A percentile compares a stretch with the other conserved stretches of the same genome.
These are phyloP conservation scores for Emergomyces africanus DNA, from an alignment of 2,329 filamentous ascomycete genomes.

Conservation along the genomic window DNA sequence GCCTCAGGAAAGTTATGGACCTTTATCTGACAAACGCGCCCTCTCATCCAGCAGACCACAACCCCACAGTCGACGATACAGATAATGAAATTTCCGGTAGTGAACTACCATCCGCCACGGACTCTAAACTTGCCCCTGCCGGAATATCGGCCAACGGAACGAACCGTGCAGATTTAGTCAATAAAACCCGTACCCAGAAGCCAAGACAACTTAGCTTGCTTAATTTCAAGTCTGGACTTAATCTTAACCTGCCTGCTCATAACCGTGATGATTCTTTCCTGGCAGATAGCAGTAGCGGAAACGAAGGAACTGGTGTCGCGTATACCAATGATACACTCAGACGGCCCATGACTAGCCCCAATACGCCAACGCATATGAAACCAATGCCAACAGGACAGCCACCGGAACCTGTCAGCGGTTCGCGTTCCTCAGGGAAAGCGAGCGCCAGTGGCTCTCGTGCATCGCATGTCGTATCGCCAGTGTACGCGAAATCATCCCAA, in stretches of 20 bases:
- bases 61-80: constrained; percentile 8
- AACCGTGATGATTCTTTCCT: constrained; percentile 22
- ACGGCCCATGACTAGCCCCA: constrained; percentile 15
- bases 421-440: not conserved
- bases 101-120: constrained; percentile 10
- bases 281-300: constrained; percentile 22
- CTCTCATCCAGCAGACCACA: constrained; percentile 5
- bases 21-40: constrained; percentile 50
- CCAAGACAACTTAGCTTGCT: not conserved
- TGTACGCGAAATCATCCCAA: not conserved
- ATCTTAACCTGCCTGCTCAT: constrained; percentile 15
- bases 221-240: constrained; percentile 16
- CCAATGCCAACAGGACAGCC: not conserved
- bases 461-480: not conserved
- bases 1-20: constrained; percentile 74
- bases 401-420: not conserved
- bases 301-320: constrained; percentile 16
- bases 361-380: constrained; percentile 6
- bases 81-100: constrained; percentile 15
- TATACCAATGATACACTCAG: constrained; percentile 6
- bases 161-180: not conserved
- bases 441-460: not conserved
- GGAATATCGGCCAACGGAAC: not conserved
- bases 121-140: not conserved
- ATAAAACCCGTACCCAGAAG: not conserved